phyloP scores from a whole-genome alignment of 371 early-diverging fungal species.

The Lichtheimia corymbifera region DNA sequence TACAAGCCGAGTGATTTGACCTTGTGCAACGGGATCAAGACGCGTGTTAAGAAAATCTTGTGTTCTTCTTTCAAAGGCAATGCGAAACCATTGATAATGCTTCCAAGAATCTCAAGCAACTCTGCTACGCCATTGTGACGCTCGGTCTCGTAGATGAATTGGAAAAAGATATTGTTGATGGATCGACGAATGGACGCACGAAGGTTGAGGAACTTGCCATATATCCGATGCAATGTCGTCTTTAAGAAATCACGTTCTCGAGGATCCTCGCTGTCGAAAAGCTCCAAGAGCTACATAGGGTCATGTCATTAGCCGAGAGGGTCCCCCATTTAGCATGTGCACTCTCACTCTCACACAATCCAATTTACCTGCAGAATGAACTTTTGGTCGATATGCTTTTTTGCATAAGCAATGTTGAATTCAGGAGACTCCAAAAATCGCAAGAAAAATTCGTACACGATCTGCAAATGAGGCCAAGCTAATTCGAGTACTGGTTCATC shows the following conservation, averaged over 20 bases:
- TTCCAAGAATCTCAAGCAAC: conserved; percentile 94
- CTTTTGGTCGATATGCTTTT: conserved; percentile 92
- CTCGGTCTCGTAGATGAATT: conserved; percentile 95
- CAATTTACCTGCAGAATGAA: conserved; percentile 82
- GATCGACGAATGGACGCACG: conserved; percentile 96
- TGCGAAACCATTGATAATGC: conserved; percentile 98
- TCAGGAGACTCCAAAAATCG: conserved; percentile 95
- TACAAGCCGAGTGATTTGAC: conserved; percentile 89
- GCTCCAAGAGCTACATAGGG: conserved; percentile 75
- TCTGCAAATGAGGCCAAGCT: conserved; percentile 96
- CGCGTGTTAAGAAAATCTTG: conserved; percentile 88
- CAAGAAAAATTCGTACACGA: conserved; percentile 96
- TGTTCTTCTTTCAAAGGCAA: conserved; percentile 97
- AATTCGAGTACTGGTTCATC: conserved; percentile 95
- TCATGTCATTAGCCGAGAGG: not conserved
- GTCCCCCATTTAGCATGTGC: not conserved
- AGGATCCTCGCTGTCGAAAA: conserved; percentile 97
- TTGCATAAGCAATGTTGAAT: conserved; percentile 93
- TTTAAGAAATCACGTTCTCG: conserved; percentile 96
- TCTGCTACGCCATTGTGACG: conserved; percentile 97
- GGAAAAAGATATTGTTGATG: conserved; percentile 97
- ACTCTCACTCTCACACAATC: not conserved
- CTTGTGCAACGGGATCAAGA: conserved; percentile 95
- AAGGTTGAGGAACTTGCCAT: conserved; percentile 95
- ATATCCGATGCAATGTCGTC: conserved; percentile 95